Evolutionary conservation across 148 eudicot species (phyloP).

Genomic region (Rhododendron simsii): DNA sequence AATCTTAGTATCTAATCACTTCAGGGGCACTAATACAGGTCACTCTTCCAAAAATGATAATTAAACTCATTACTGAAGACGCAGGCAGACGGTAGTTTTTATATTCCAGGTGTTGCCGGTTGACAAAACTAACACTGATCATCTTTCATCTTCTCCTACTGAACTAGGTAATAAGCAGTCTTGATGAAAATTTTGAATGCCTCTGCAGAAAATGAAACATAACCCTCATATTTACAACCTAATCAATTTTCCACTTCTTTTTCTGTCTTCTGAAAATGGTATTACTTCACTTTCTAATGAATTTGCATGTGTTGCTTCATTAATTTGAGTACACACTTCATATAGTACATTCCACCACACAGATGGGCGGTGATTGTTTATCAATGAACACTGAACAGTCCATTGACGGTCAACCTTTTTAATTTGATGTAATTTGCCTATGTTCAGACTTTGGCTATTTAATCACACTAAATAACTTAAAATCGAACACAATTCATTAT

Average conservation of each 20-base stretch:
- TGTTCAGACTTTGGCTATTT: background rate
- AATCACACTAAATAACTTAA: background rate
- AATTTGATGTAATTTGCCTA: background rate
- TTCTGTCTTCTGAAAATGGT: background rate
- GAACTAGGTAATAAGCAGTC: background rate
- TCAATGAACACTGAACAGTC: background rate
- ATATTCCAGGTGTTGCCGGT: background rate
- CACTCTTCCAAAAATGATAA: background rate
- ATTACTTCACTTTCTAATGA: background rate
- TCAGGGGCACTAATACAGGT: background rate
- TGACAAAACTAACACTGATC: background rate
- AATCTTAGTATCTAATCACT: background rate
- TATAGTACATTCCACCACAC: background rate
- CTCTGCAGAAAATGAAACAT: background rate
- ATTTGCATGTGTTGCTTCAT: background rate
- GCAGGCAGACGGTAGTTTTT: background rate
- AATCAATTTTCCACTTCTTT: background rate
- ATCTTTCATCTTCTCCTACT: background rate
- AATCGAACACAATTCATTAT: background rate
- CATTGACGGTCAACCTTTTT: background rate
- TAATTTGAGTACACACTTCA: background rate
- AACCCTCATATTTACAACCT: background rate
- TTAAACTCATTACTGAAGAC: background rate
- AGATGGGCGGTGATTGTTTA: background rate
- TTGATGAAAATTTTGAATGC: background rate